These are phyloP conservation scores for Blastobotrys proliferans DNA, from an alignment of 1,139 yeast species.

Conservation along the genomic window DNA sequence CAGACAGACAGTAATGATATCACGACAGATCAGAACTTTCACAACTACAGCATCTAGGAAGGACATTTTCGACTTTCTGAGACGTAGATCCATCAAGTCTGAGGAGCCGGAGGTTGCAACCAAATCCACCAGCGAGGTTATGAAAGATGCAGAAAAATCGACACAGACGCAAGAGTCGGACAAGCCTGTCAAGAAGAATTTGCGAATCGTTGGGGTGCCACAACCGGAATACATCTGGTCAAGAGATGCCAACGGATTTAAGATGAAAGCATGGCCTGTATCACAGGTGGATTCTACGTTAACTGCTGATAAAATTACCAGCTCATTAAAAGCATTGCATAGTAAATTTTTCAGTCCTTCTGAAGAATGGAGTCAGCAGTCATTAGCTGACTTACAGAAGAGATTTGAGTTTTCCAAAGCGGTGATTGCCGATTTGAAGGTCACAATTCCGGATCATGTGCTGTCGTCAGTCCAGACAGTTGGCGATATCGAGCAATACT, in stretches of 20 bases:
- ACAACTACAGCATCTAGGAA: constrained; percentile 1
- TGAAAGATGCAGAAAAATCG: constrained; percentile 20
- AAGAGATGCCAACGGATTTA: constrained; percentile 23
- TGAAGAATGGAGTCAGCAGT: constrained; percentile 2
- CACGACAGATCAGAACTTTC: constrained; percentile 1
- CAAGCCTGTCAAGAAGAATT: constrained; percentile 16
- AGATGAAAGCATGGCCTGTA: constrained; percentile 32
- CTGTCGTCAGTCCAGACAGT: constrained; percentile 51
- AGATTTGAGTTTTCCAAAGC: constrained; percentile 58
- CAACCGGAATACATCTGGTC: constrained; percentile 22
- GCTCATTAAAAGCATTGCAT: constrained; percentile 16
- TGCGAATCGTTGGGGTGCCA: constrained; percentile 31
- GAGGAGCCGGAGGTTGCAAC: constrained; percentile 16
- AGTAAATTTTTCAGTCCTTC: constrained; percentile 7
- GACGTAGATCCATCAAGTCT: constrained; percentile 19
- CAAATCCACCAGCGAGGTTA: constrained; percentile 24
- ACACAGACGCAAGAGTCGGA: background rate
- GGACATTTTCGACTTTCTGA: constrained; percentile 25
- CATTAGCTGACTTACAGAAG: constrained; percentile 44
- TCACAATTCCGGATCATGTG: constrained; percentile 61
- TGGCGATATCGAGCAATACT: constrained; percentile 43
- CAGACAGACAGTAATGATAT: background rate
- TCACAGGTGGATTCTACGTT: constrained; percentile 24
- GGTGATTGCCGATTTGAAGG: constrained; percentile 57
- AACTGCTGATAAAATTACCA: constrained; percentile 20